Evolutionary conservation across 1,139 yeast species (phyloP).

Genomic region (Geotrichum armillariae): DNA sequence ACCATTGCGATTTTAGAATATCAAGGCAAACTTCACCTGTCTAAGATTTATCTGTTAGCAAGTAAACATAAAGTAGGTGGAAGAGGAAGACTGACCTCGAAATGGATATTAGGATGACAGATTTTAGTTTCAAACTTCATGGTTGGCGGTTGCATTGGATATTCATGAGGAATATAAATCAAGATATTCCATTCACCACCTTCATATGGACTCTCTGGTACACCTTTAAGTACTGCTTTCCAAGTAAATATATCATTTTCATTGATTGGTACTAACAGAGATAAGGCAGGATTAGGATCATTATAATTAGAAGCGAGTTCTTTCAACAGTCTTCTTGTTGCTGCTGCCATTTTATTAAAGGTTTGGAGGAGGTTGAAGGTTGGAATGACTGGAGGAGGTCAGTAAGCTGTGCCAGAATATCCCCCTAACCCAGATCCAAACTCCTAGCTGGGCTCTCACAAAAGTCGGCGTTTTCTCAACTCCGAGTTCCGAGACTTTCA

Average conservation of each 20-base stretch:
- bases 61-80: constrained; percentile 7
- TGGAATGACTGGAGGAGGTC: no score
- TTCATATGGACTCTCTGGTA: constrained; percentile 50
- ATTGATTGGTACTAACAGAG: constrained; percentile 46
- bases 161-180: constrained; percentile 52
- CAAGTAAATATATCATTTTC: constrained; percentile 55
- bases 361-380: not conserved
- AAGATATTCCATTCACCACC: constrained; percentile 55
- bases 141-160: constrained; percentile 72
- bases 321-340: constrained; percentile 46
- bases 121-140: constrained; percentile 56
- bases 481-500: no score
- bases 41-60: constrained; percentile 19
- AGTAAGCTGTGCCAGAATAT: no score
- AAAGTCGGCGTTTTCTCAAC: no score
- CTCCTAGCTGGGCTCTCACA: no score
- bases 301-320: constrained; percentile 46
- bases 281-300: constrained; percentile 41
- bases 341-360: constrained; percentile 23
- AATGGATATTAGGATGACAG: constrained; percentile 75
- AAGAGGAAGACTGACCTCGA: constrained; percentile 35
- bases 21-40: constrained; percentile 88
- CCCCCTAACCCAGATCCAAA: no score
- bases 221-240: constrained; percentile 63
- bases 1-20: constrained; percentile 69